phyloP scores from a whole-genome alignment of 1,284 basidiomycete genomes.

The Entoloma clypeatum region DNA sequence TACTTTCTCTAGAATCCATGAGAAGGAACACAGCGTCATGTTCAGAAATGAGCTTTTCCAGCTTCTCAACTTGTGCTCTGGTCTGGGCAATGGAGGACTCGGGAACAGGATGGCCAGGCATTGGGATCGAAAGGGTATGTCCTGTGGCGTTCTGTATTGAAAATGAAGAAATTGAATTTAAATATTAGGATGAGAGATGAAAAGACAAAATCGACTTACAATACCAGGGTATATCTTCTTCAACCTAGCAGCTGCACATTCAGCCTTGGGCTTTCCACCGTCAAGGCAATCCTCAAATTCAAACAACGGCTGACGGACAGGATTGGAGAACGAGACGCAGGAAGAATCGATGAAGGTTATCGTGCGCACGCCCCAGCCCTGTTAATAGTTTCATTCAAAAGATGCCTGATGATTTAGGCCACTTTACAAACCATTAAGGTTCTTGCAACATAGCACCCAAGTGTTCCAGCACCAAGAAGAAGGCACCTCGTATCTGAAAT shows the following conservation, averaged over 20 bases:
- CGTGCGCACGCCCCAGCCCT: constrained; percentile 94
- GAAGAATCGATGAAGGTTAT: constrained; percentile 93
- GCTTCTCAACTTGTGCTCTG: constrained; percentile 61
- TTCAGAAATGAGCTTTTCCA: constrained; percentile 76
- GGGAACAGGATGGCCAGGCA: constrained; percentile 95
- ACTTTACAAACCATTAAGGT: constrained; percentile 72
- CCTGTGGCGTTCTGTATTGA: constrained; percentile 10
- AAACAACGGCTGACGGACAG: constrained; percentile 94
- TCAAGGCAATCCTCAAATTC: constrained; percentile 93
- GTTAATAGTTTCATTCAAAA: constrained; percentile 3
- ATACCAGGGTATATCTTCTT: constrained; percentile 92
- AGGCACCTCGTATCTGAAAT: constrained; percentile 80
- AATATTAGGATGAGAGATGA: too few species aligned
- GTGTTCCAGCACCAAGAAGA: constrained; percentile 90
- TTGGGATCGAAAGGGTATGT: constrained; percentile 72
- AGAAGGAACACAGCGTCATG: constrained; percentile 92
- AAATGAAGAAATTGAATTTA: background rate
- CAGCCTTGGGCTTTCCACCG: constrained; percentile 91
- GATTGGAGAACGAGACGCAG: constrained; percentile 93
- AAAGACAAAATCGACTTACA: constrained; percentile 48
- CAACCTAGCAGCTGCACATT: constrained; percentile 84
- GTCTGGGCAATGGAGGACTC: constrained; percentile 48
- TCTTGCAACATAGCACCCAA: constrained; percentile 94
- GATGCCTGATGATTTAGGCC: background rate
- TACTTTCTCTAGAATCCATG: constrained; percentile 97